Evolutionary conservation across 208 protist genomes (phyloP), one percentile per base, ranked within the genome.

Genomic region (Trypanosoma cruzi): DNA sequence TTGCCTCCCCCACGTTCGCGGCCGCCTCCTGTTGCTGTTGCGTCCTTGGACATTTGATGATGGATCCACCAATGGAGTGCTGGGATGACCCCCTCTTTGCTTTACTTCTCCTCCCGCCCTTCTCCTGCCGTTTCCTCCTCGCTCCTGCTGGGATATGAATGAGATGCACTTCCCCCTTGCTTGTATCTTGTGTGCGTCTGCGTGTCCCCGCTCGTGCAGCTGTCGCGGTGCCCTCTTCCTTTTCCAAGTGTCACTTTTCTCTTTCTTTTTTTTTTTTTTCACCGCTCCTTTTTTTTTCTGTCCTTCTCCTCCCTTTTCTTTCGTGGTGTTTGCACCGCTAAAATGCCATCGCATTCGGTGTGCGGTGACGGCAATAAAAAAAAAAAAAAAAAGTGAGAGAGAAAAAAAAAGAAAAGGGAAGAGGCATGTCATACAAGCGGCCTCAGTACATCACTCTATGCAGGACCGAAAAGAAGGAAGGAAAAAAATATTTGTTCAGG

Each of bases 11-110:
- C 64, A 22, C 55, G 29, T 22, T 55, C 46, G 8, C 32, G 37
- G 26, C 55, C 32, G 18, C 49, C 68, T 13, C 58, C 68, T 13
- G 68, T 59, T 40, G 29, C 29, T 29, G 59, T 40, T 22, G n/a
- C 13, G 28, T 55, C 69, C 31, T 36, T 48, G 5, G 44, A 74
- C 69, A 74, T 67, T 7, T 46, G 57, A 32, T 52, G 59, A 44
- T 14, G 8, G 8, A 44, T 26, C 55, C n/a, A 42, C 7, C 4
- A 40, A 32, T 20, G 20, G 28, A 60, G 20, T 44, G 36, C 7
- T 16, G 40, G 40, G 40, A 40, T 11, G 7, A 31, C 1, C 24
- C 1, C 24, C 22, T 6, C 22, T 37, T 60, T 60, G 28, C 20
- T n/a, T 20, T 22, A 22, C 4, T 32, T 32, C 4, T 37, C 29